Conservation (phyloP, 2,329 filamentous ascomycete species). For the Harringtonia aguacate region DNA sequence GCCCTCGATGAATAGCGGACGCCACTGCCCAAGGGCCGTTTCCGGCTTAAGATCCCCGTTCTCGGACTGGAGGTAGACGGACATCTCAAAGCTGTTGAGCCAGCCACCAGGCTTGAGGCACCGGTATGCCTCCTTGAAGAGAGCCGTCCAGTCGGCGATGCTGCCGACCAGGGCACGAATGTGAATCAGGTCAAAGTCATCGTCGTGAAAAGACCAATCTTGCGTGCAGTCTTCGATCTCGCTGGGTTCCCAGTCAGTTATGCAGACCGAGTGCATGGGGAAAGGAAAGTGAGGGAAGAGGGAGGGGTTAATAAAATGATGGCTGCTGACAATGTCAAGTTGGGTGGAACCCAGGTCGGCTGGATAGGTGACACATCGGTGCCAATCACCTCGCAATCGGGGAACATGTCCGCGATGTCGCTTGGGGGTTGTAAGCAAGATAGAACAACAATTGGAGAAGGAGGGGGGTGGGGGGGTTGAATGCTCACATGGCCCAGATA, state of each 20-base stretch:
- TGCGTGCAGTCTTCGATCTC: slow-evolving; percentile 29
- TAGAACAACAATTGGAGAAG: not conserved
- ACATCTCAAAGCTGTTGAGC: slow-evolving; percentile 23
- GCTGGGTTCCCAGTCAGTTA: slow-evolving; percentile 1
- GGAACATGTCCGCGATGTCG: slow-evolving; percentile 31
- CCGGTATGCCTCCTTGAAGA: slow-evolving; percentile 15
- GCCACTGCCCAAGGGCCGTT: too few species aligned
- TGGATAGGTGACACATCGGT: slow-evolving; percentile 34
- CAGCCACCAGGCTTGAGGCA: slow-evolving; percentile 37
- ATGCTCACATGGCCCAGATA: slow-evolving; percentile 14
- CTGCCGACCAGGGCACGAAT: slow-evolving; percentile 10
- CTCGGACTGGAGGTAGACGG: too few species aligned
- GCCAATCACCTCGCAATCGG: slow-evolving; percentile 32
- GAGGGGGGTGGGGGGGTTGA: not conserved
- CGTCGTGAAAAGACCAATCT: slow-evolving; percentile 25
- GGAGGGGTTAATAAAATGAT: too few species aligned
- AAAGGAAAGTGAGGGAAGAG: too few species aligned
- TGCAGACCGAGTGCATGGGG: too few species aligned
- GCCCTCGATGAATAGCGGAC: too few species aligned
- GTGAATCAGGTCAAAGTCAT: not conserved
- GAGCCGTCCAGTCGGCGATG: slow-evolving; percentile 14
- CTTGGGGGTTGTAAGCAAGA: not conserved
- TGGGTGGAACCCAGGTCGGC: slow-evolving; percentile 31
- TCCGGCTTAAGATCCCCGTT: too few species aligned
- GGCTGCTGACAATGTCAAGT: slow-evolving; percentile 5